A percentile compares a stretch with the other conserved stretches of the same genome.
Conservation (phyloP, 768 basidiomycete species). For the Leucocoprinus sp. region DNA sequence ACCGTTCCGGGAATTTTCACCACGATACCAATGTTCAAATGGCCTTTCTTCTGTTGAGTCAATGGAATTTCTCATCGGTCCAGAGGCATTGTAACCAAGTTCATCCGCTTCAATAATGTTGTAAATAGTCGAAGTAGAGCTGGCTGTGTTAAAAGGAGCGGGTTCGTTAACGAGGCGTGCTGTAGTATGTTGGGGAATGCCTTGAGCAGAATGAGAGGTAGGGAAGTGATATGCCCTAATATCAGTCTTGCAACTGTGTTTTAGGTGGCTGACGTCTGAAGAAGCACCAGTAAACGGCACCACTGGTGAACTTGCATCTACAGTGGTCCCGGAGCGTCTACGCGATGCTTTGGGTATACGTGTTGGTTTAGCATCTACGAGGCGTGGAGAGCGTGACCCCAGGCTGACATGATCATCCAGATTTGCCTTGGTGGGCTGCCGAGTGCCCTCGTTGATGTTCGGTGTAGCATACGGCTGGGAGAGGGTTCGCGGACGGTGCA, state of each 20-base stretch:
- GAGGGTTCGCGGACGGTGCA: constrained; percentile 53
- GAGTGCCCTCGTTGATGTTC: constrained; percentile 21
- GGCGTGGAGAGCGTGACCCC: constrained; percentile 35
- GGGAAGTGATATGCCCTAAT: constrained; percentile 7
- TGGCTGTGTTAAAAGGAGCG: constrained; percentile 48
- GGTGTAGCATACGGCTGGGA: constrained; percentile 45
- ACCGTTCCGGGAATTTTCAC: constrained; percentile 78
- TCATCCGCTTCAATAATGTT: constrained; percentile 18
- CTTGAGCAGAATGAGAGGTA: constrained; percentile 23
- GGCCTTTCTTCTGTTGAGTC: constrained; percentile 54
- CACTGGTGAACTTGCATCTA: neutral
- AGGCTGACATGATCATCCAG: neutral
- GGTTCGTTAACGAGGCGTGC: constrained; percentile 56
- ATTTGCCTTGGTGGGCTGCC: constrained; percentile 17
- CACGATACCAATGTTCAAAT: constrained; percentile 87
- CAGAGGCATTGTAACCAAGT: constrained; percentile 19
- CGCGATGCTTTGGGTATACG: constrained; percentile 40
- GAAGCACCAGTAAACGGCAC: neutral
- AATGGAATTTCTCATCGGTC: constrained; percentile 52
- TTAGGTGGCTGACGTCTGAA: constrained; percentile 16
- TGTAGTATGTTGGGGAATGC: constrained; percentile 18
- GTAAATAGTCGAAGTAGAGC: constrained; percentile 32
- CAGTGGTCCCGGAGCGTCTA: constrained; percentile 9
- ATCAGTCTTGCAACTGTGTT: neutral
- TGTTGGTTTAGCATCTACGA: constrained; percentile 37